Evolutionary conservation across 148 eudicot species (phyloP).

Genomic region (Silene uniflora): DNA sequence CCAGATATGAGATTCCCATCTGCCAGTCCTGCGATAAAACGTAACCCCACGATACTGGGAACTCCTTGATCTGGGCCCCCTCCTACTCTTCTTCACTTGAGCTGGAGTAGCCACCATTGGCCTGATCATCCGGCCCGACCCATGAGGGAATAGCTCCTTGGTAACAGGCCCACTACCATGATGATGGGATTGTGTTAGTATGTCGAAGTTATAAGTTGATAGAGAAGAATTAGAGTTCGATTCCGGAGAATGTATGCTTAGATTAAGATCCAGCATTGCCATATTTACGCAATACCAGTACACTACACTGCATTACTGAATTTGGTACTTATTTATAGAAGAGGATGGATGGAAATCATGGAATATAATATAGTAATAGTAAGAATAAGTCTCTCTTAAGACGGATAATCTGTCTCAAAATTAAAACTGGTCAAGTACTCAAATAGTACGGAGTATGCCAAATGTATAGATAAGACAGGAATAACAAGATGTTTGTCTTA

Average conservation of each 20-base stretch:
- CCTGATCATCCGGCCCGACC: conserved; percentile 6
- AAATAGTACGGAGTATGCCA: too few species aligned
- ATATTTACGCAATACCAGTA: too few species aligned
- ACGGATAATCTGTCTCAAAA: too few species aligned
- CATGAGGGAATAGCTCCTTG: conserved; percentile 17
- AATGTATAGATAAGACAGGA: too few species aligned
- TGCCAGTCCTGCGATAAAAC: conserved; percentile 66
- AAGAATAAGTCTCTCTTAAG: too few species aligned
- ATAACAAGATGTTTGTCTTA: too few species aligned
- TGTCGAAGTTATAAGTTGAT: conserved; percentile 15
- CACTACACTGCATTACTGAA: too few species aligned
- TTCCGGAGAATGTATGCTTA: conserved; percentile 9
- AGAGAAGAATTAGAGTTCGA: neutral
- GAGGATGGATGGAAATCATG: neutral
- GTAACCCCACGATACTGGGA: conserved; percentile 83
- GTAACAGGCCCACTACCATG: conserved; percentile 10
- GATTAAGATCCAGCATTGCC: conserved; percentile 34
- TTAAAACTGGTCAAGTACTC: too few species aligned
- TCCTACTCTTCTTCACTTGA: conserved; percentile 48
- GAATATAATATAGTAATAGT: too few species aligned
- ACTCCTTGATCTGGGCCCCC: conserved; percentile 70
- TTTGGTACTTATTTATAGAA: neutral
- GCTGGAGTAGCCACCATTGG: neutral
- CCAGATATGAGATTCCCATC: conserved; percentile 92
- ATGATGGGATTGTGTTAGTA: conserved; percentile 3